phyloP scores from a whole-genome alignment of 2,329 filamentous ascomycete species.

The Ophiocordyceps camponoti-saundersi region DNA sequence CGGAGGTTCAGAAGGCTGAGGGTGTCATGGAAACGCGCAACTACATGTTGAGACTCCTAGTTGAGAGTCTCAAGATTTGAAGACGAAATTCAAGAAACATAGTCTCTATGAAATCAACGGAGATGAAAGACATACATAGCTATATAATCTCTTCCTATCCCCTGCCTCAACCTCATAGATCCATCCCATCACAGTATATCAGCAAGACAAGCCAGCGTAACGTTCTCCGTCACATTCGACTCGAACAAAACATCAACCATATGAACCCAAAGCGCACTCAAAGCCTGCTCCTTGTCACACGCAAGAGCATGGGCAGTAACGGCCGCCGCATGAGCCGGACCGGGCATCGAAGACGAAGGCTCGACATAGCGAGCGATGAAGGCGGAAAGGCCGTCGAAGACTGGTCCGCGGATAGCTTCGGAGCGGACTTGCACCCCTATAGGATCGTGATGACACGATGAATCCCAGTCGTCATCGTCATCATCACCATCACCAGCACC shows the following conservation, averaged over 20 bases:
- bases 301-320: not conserved
- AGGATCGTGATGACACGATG: too few relatives aligned
- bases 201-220: not conserved
- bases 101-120: too few relatives aligned
- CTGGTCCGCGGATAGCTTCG: not conserved
- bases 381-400: not conserved
- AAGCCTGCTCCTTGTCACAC: not conserved
- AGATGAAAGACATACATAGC: too few relatives aligned
- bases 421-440: not conserved
- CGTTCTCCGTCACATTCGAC: not conserved
- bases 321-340: not conserved
- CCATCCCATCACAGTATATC: not conserved
- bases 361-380: not conserved
- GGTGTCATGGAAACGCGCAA: too few relatives aligned
- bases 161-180: too few relatives aligned
- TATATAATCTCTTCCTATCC: too few relatives aligned
- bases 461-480: not conserved
- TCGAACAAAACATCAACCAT: not conserved
- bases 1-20: too few relatives aligned
- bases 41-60: too few relatives aligned
- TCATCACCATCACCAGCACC: not conserved
- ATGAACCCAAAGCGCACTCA: not conserved
- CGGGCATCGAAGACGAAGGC: not conserved
- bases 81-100: too few relatives aligned
- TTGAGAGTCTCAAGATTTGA: too few relatives aligned